Conservation (phyloP, 768 basidiomycete genomes). For the Boletus vinaceobasis region DNA sequence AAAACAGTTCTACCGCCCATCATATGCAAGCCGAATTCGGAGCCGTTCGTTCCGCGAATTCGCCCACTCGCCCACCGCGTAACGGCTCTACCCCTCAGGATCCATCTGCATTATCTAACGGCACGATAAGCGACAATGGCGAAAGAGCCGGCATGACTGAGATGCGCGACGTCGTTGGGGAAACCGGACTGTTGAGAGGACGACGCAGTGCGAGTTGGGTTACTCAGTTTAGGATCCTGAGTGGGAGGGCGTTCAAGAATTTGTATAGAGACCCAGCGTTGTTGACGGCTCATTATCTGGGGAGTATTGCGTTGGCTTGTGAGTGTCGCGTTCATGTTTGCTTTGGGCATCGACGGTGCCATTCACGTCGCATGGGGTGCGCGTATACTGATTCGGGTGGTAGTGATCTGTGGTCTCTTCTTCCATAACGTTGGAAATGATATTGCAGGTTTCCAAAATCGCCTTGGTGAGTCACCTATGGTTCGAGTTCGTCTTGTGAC, state of each 20-base stretch:
- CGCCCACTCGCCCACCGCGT: not conserved
- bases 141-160: constrained; percentile 36
- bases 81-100: not conserved
- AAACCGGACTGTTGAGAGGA: constrained; percentile 65
- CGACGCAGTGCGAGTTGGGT: constrained; percentile 79
- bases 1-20: constrained; percentile 60
- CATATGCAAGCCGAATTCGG: constrained; percentile 62
- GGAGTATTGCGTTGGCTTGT: constrained; percentile 82
- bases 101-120: constrained; percentile 20
- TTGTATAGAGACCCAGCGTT: constrained; percentile 92
- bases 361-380: not conserved
- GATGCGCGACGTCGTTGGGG: constrained; percentile 64
- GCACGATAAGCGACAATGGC: constrained; percentile 22
- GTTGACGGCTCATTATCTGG: constrained; percentile 85
- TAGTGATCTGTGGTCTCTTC: constrained; percentile 91
- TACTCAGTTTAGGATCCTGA: constrained; percentile 92
- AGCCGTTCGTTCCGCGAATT: constrained; percentile 30
- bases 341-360: not conserved
- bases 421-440: constrained; percentile 89
- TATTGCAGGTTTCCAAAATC: constrained; percentile 96
- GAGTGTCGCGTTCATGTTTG: constrained; percentile 31
- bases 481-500: not conserved
- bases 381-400: not conserved
- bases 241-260: constrained; percentile 97
- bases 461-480: constrained; percentile 55